Evolutionary conservation across 495 filamentous ascomycete genomes (phyloP), one percentile per base, ranked within the genome.

Genomic region (Evansstolkia leycettana): DNA sequence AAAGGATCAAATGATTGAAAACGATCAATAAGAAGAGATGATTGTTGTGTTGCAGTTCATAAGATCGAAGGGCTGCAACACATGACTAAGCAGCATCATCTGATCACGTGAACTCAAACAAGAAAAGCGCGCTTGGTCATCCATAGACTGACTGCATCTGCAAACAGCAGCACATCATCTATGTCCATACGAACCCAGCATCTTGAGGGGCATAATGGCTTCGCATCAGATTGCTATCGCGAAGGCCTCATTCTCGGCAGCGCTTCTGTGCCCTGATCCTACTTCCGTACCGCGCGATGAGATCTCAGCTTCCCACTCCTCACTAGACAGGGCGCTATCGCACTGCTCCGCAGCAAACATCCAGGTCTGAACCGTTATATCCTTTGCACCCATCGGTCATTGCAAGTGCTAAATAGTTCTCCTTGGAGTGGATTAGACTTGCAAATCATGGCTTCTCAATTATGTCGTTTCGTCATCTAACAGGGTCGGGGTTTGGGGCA

Each of bases 291-390:
- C 78, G 16, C 71, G 75, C 53, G 71, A 82, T 50, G 78, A 85
- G 36, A 82, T 92, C 64, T 62, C 75, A 38, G 51, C 68, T 25
- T 84, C 90, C 48, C 78, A 87, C 54, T 46, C 60, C 38, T 60
- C 73, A 32, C 68, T 94, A 41, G 75, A 82, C 48, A 60, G 70
- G 51, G 72, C 71, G 37, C 56, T 86, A 48, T 64, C 69, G 57
- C 75, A 79, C 61, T 89, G 86, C 73, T 82, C 84, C 45, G 66
- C 76, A 38, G 52, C 65, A 64, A 92, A 93, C 65, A 80, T 94
- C 70, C 87, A 94, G 87, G 87, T 94, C 86, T 88, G 86, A 84
- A 44, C 49, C 43, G 52, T 51, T 52, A 43, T 45, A 45, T 52
- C 44, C 54, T 54, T 47, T 28, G 42, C n/a, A n/a, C 42, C 38